A percentile compares a stretch with the other conserved stretches of the same genome.
Evolutionary conservation across 1,139 yeast genomes (phyloP).

Genomic region (Saccharomyces hybrid): DNA sequence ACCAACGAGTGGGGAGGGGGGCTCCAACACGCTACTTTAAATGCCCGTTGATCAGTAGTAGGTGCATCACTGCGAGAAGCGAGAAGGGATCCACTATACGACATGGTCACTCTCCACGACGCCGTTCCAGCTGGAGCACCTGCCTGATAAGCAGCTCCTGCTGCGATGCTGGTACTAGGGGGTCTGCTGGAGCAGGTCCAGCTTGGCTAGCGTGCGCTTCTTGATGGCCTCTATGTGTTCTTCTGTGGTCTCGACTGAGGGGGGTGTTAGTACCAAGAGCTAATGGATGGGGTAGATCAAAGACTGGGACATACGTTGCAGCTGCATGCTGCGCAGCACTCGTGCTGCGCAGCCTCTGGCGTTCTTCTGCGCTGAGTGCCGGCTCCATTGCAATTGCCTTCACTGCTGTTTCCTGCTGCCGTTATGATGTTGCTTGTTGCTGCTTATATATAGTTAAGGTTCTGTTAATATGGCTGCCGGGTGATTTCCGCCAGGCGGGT

Average conservation of each 20-base stretch:
- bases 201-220: background rate
- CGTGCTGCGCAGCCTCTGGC: background rate
- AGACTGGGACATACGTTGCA: background rate
- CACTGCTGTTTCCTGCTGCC: background rate
- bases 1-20: background rate
- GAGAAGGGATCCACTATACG: background rate
- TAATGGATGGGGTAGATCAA: background rate
- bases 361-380: background rate
- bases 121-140: slow-evolving; percentile 1
- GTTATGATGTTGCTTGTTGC: background rate
- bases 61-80: background rate
- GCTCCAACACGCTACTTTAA: background rate
- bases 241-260: background rate
- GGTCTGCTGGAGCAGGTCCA: background rate
- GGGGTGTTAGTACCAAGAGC: background rate
- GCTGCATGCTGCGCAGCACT: background rate
- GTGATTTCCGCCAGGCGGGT: background rate
- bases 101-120: background rate
- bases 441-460: background rate
- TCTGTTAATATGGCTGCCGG: background rate
- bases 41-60: background rate
- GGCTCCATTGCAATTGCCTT: background rate
- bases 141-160: background rate
- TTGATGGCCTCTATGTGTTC: background rate
- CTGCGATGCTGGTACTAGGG: background rate